phyloP scores from a whole-genome alignment of 345 rosid species.

The Durio zibethinus region DNA sequence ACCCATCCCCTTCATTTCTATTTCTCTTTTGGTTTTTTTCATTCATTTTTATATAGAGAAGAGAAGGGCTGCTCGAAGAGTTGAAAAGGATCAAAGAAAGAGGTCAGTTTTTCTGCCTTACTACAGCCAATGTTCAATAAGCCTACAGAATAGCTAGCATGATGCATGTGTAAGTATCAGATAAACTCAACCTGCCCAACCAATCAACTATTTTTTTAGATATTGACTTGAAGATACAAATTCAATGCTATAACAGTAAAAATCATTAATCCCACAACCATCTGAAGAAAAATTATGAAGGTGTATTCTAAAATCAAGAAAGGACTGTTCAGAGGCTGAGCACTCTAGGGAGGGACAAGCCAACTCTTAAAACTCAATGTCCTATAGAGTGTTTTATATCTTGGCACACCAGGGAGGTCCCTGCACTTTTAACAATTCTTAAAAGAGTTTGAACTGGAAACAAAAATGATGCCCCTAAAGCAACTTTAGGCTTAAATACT shows the following conservation, averaged over 20 bases:
- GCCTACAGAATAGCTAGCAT: not conserved
- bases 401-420: no score
- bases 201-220: not conserved
- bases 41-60: not conserved
- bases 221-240: not conserved
- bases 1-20: not conserved
- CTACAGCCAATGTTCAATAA: not conserved
- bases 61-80: not conserved
- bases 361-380: not conserved
- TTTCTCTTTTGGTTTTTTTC: not conserved
- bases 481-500: not conserved
- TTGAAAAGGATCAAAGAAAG: not conserved
- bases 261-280: not conserved
- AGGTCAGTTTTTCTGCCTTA: no score
- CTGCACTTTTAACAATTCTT: not conserved
- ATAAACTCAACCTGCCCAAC: not conserved
- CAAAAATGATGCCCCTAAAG: not conserved
- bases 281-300: not conserved
- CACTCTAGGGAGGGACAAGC: not conserved
- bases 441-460: not conserved
- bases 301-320: not conserved
- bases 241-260: not conserved
- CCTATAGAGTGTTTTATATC: not conserved
- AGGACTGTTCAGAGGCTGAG: not conserved
- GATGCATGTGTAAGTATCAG: not conserved